Evolutionary conservation across 164 flowering plant genomes (phyloP).

Genomic region (Berberis thunbergii): DNA sequence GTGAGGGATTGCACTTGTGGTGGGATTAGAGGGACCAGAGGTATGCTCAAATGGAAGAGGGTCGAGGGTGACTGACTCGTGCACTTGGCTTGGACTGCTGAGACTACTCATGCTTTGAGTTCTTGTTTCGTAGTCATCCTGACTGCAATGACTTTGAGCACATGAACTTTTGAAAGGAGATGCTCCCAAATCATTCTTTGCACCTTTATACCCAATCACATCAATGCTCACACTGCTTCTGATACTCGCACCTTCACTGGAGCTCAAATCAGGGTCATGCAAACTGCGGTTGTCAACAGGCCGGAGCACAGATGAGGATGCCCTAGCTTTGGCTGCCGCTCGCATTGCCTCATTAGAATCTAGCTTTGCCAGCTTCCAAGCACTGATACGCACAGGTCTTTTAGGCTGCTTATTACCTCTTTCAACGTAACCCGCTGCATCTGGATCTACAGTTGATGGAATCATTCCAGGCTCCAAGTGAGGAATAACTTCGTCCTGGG

Average conservation of each 20-base stretch:
- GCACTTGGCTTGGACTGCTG: constrained; percentile 81
- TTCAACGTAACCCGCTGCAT: constrained; percentile 56
- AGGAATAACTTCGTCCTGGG: constrained; percentile 92
- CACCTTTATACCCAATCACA: constrained; percentile 46
- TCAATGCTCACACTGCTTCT: constrained; percentile 77
- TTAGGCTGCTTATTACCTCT: constrained; percentile 46
- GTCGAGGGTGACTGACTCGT: constrained; percentile 63
- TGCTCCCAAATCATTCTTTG: constrained; percentile 32
- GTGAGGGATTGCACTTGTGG: constrained; percentile 18
- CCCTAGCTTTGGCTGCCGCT: constrained; percentile 95
- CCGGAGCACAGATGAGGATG: constrained; percentile 87
- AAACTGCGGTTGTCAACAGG: constrained; percentile 56
- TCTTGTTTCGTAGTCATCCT: constrained; percentile 74
- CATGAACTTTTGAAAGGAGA: constrained; percentile 46
- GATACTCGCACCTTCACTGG: constrained; percentile 70
- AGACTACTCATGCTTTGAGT: constrained; percentile 85
- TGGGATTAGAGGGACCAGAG: constrained; percentile 23
- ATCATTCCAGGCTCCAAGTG: constrained; percentile 92
- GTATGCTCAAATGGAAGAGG: constrained; percentile 64
- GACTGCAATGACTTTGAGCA: constrained; percentile 77
- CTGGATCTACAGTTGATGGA: constrained; percentile 94
- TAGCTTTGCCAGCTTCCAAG: constrained; percentile 93
- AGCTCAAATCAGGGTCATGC: constrained; percentile 54
- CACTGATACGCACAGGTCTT: constrained; percentile 68
- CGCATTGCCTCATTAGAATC: constrained; percentile 76